These are phyloP conservation scores for Linum tenue DNA, from an alignment of 345 rosid genomes.

Conservation along the genomic window DNA sequence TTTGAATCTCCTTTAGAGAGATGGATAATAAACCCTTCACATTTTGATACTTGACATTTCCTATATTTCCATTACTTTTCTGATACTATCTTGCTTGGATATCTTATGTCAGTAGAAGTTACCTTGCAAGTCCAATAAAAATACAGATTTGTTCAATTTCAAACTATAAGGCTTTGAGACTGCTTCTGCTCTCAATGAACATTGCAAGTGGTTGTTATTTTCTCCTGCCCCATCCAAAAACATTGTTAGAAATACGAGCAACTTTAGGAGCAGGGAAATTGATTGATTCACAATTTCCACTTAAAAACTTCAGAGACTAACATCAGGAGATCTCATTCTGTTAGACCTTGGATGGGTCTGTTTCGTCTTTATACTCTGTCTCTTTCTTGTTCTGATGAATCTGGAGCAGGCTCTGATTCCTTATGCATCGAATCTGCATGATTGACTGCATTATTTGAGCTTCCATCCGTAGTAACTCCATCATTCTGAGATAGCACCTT, in stretches of 20 bases:
- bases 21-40: slow-evolving; percentile 6
- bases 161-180: neutral
- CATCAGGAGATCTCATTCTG: neutral
- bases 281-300: too few species aligned
- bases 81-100: slow-evolving; percentile 2
- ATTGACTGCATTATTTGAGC: slow-evolving; percentile 6
- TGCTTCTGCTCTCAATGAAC: too few species aligned
- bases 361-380: slow-evolving; percentile 24
- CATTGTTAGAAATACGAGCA: neutral
- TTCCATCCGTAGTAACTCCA: slow-evolving; percentile 6
- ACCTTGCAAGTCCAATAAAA: neutral
- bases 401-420: slow-evolving; percentile 15
- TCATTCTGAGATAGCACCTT: neutral
- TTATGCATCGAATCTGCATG: slow-evolving; percentile 10
- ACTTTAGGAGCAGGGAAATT: too few species aligned
- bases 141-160: neutral
- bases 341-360: slow-evolving; percentile 31
- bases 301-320: neutral
- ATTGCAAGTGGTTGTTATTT: too few species aligned
- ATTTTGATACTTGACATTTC: slow-evolving; percentile 4
- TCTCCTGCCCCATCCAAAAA: neutral
- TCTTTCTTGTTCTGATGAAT: slow-evolving; percentile 17
- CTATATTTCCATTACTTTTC: slow-evolving; percentile 9
- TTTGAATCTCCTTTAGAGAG: slow-evolving; percentile 6
- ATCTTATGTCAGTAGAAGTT: neutral